Evolutionary conservation across 2,329 filamentous ascomycete species (phyloP).

Genomic region (Aureobasidium sp.): DNA sequence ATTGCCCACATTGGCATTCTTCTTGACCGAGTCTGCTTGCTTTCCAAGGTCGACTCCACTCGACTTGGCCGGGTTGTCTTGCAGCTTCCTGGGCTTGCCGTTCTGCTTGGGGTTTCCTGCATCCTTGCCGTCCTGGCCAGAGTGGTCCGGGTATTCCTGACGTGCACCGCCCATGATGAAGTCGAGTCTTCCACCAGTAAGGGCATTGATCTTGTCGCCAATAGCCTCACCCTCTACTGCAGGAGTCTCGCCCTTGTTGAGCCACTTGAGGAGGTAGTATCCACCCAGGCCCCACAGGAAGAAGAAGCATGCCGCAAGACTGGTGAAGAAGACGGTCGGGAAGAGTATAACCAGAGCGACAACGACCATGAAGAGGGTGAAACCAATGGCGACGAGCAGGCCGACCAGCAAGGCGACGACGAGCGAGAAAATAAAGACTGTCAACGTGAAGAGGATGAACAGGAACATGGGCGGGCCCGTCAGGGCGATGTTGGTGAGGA

Average conservation of each 20-base stretch:
- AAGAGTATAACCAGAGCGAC: slow-evolving; percentile 59
- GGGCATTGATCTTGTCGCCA: slow-evolving; percentile 33
- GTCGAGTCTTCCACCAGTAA: slow-evolving; percentile 31
- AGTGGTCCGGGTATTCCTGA: slow-evolving; percentile 7
- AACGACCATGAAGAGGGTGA: slow-evolving; percentile 59
- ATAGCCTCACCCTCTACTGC: slow-evolving; percentile 27
- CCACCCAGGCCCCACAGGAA: slow-evolving; percentile 59
- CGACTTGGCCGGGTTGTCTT: slow-evolving; percentile 13
- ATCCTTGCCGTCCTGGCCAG: slow-evolving; percentile 3
- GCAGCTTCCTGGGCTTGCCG: slow-evolving; percentile 11
- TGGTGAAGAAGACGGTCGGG: slow-evolving; percentile 59
- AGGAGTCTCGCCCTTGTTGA: slow-evolving; percentile 23
- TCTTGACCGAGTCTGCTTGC: slow-evolving; percentile 12
- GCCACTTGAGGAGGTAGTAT: slow-evolving; percentile 43
- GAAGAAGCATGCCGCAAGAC: slow-evolving; percentile 50
- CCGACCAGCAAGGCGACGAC: slow-evolving; percentile 49
- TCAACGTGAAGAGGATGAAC: slow-evolving; percentile 58
- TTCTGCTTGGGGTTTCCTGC: not conserved
- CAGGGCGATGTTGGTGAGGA: slow-evolving; percentile 55
- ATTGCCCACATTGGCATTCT: slow-evolving; percentile 13
- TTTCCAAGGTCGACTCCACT: slow-evolving; percentile 9
- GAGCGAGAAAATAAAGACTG: slow-evolving; percentile 53
- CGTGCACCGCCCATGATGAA: slow-evolving; percentile 26
- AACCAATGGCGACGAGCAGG: slow-evolving; percentile 44
- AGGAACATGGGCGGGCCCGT: slow-evolving; percentile 58